A percentile compares a stretch with the other conserved stretches of the same genome.
phyloP scores from a whole-genome alignment of 768 basidiomycete genomes.

The Termitomyces bulborhizus region DNA sequence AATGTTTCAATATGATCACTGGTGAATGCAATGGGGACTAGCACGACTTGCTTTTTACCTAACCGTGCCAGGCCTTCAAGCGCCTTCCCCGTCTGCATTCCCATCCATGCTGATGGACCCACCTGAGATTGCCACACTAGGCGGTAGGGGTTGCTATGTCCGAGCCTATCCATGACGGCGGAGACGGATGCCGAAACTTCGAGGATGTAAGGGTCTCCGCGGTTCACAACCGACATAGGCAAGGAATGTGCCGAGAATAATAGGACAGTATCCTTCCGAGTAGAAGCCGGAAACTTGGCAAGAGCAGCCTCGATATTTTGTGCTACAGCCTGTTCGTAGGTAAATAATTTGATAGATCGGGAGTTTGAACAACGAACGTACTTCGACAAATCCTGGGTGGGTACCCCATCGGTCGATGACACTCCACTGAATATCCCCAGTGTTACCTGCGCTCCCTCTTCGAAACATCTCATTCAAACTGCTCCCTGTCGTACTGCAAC shows the following conservation, averaged over 20 bases:
- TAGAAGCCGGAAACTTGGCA: slow-evolving; percentile 65
- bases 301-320: slow-evolving; percentile 84
- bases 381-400: slow-evolving; percentile 92
- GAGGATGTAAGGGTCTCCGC: slow-evolving; percentile 94
- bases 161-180: slow-evolving; percentile 86
- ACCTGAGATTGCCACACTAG: slow-evolving; percentile 98
- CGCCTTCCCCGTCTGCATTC: slow-evolving; percentile 90
- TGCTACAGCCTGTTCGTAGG: slow-evolving; percentile 66
- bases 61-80: slow-evolving; percentile 80
- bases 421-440: slow-evolving; percentile 82
- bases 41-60: slow-evolving; percentile 68
- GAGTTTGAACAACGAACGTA: slow-evolving; percentile 26
- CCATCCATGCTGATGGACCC: slow-evolving; percentile 97
- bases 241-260: slow-evolving; percentile 97
- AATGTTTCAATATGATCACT: slow-evolving; percentile 99
- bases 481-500: slow-evolving; percentile 96
- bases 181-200: slow-evolving; percentile 94
- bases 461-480: slow-evolving; percentile 90
- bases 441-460: slow-evolving; percentile 52
- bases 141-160: slow-evolving; percentile 79
- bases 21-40: slow-evolving; percentile 97
- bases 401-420: slow-evolving; percentile 98
- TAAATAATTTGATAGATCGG: background rate
- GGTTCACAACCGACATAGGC: slow-evolving; percentile 97
- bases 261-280: slow-evolving; percentile 70